Percentiles rank a stretch among this genome's conserved stretches.
phyloP scores from a whole-genome alignment of 345 rosid species.

The Camelina neglecta region DNA sequence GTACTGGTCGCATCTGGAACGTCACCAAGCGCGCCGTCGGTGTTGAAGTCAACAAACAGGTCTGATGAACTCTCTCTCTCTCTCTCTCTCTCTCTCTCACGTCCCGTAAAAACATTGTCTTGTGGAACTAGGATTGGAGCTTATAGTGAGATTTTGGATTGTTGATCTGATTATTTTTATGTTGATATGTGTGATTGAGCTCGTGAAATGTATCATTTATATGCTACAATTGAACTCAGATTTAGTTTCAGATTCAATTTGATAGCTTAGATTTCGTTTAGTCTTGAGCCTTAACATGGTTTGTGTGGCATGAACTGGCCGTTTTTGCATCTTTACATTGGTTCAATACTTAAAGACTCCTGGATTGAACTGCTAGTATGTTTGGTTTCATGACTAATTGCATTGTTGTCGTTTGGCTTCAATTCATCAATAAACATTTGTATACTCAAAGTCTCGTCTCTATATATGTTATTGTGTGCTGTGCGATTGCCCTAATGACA shows the following conservation, averaged over 20 bases:
- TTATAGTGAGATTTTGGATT: not conserved
- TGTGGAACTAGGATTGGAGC: not conserved
- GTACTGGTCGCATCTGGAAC: constrained; percentile 89
- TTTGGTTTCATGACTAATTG: not conserved
- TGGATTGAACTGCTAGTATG: not conserved
- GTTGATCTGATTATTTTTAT: not conserved
- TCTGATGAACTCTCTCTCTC: not conserved
- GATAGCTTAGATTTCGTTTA: not conserved
- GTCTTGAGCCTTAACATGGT: not conserved
- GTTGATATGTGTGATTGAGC: not conserved
- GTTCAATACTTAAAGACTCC: not conserved
- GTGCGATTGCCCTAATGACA: not conserved
- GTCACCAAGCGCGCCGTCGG: constrained; percentile 89
- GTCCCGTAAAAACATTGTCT: too few species aligned
- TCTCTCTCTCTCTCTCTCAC: not conserved
- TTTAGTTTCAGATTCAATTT: not conserved
- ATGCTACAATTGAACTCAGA: not conserved
- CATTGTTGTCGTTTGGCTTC: not conserved
- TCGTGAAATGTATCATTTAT: not conserved
- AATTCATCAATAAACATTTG: too few species aligned
- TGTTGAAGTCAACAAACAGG: constrained; percentile 88
- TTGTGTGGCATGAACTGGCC: too few species aligned
- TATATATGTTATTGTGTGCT: not conserved
- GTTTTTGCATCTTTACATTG: too few species aligned
- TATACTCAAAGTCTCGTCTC: not conserved